These are phyloP conservation scores for Wallacemonas sp. DNA, from an alignment of 208 protist species.

Conservation along the genomic window DNA sequence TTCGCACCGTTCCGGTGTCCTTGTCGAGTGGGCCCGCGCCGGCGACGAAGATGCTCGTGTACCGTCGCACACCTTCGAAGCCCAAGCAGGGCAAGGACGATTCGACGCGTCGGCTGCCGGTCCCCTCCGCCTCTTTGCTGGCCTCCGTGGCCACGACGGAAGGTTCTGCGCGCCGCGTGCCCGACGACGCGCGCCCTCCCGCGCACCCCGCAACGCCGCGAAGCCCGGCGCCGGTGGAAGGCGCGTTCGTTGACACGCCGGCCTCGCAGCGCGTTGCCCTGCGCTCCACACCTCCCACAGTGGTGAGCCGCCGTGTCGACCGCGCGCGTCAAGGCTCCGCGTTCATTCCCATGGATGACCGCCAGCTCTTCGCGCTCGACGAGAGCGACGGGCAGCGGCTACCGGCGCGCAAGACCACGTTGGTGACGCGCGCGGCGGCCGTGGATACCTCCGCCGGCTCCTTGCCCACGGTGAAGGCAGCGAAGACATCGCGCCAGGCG, in stretches of 20 bases:
- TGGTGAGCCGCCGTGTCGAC: not conserved
- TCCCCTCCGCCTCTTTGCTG: no score
- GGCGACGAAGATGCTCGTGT: conserved; percentile 11
- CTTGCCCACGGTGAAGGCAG: not conserved
- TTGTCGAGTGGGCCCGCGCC: no score
- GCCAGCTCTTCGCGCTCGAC: not conserved
- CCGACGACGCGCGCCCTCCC: not conserved
- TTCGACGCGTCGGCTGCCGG: no score
- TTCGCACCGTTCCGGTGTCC: no score
- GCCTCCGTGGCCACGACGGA: no score
- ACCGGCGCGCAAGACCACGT: no score
- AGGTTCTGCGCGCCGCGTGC: not conserved
- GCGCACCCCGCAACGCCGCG: not conserved
- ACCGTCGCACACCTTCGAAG: no score
- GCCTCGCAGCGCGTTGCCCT: not conserved
- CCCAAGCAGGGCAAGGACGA: no score
- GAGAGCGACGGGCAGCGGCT: not conserved
- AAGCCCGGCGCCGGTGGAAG: not conserved
- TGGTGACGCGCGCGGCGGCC: no score
- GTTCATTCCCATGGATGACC: conserved; percentile 7
- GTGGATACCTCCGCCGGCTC: conserved; percentile 5
- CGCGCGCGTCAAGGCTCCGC: not conserved
- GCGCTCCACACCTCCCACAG: conserved; percentile 4
- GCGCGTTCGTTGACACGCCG: not conserved
- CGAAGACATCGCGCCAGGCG: not conserved